Percentiles rank a stretch among this genome's conserved stretches.
These are phyloP conservation scores for Exserohilum rostratum DNA, from an alignment of 2,329 filamentous ascomycete genomes.

Conservation along the genomic window DNA sequence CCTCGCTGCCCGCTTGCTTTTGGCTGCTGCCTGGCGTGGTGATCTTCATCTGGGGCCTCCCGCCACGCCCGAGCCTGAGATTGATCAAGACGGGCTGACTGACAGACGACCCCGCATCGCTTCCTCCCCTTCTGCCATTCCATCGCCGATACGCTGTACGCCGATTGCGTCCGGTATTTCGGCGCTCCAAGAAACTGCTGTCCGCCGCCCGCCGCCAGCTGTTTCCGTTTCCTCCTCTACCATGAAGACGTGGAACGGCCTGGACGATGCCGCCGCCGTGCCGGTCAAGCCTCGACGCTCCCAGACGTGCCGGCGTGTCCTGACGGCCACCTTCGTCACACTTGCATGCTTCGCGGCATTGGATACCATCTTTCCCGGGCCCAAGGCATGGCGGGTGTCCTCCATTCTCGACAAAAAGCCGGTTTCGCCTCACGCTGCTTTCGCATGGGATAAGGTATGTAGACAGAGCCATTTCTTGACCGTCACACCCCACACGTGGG, in stretches of 20 bases:
- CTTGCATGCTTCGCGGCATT: constrained; percentile 25
- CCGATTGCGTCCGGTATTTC: constrained; percentile 2
- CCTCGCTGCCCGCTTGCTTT: constrained; percentile 2
- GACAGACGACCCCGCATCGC: constrained; percentile 11
- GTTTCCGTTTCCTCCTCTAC: constrained; percentile 7
- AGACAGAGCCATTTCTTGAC: constrained; percentile 3
- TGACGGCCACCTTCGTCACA: constrained; percentile 25
- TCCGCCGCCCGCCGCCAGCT: too few species aligned
- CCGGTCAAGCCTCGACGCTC: constrained; percentile 16
- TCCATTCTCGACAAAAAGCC: constrained; percentile 2
- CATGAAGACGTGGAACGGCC: constrained; percentile 32
- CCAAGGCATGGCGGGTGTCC: constrained; percentile 14
- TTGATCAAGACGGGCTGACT: constrained; percentile 4
- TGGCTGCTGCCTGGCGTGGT: constrained; percentile 9
- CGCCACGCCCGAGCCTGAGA: not conserved
- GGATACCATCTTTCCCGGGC: constrained; percentile 24
- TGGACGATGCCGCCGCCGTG: constrained; percentile 11
- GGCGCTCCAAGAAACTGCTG: too few species aligned
- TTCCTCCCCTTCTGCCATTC: not conserved
- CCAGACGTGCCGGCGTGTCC: constrained; percentile 14
- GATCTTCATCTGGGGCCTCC: constrained; percentile 1
- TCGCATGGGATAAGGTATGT: constrained; percentile 35
- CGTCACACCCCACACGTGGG: constrained; percentile 5
- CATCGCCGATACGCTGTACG: constrained; percentile 6
- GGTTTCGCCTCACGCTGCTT: constrained; percentile 9